A percentile compares a stretch with the other conserved stretches of the same genome.
Conservation (phyloP, 2,329 filamentous ascomycete species). For the Fusarium sp. region DNA sequence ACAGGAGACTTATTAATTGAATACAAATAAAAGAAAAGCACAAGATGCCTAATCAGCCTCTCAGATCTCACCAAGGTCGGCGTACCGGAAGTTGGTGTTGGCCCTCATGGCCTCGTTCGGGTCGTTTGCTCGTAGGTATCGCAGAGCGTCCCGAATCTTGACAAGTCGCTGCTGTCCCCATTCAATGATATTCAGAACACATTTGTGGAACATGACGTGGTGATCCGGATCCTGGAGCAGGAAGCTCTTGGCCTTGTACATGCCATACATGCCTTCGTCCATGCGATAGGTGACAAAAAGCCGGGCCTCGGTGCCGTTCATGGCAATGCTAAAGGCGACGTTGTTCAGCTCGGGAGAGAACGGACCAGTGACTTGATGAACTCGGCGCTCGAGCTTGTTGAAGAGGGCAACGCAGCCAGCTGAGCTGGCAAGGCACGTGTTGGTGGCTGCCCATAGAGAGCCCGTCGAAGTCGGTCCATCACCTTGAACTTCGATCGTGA, state of each 20-base stretch:
- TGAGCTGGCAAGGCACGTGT: neutral
- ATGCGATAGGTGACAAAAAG: neutral
- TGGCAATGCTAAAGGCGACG: neutral
- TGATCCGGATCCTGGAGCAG: neutral
- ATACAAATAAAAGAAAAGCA: neutral
- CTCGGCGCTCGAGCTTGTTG: neutral
- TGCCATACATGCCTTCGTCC: neutral
- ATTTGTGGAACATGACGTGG: neutral
- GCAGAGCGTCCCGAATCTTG: neutral
- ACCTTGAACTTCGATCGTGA: neutral
- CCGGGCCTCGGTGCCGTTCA: neutral
- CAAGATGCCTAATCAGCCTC: neutral
- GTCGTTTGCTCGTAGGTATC: neutral
- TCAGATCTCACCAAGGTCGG: neutral
- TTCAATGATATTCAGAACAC: neutral
- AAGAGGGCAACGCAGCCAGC: neutral
- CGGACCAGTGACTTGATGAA: neutral
- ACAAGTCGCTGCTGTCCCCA: neutral
- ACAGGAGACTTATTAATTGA: neutral
- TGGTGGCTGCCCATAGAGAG: neutral
- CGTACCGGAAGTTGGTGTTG: neutral
- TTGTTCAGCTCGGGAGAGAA: neutral
- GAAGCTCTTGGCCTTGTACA: neutral
- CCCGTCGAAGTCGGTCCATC: neutral
- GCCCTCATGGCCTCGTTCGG: neutral